Percentiles rank a stretch among this genome's conserved stretches.
These are phyloP conservation scores for Aspergillus sp. DNA, from an alignment of 2,329 filamentous ascomycete species.

Conservation along the genomic window DNA sequence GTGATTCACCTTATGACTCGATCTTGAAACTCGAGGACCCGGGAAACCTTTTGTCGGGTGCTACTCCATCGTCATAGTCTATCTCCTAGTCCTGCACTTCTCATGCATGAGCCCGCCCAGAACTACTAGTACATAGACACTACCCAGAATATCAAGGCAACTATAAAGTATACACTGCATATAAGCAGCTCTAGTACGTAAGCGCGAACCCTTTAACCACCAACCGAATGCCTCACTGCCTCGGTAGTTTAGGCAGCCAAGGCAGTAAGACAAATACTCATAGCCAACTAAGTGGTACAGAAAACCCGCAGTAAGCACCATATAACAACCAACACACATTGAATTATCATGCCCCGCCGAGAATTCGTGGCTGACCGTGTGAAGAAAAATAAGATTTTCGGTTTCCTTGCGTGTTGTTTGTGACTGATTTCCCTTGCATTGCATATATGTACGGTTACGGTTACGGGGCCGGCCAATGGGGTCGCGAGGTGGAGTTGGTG, in stretches of 20 bases:
- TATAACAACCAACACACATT: too few species aligned
- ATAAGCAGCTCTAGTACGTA: not conserved
- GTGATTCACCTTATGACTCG: not conserved
- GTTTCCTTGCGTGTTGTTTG: not conserved
- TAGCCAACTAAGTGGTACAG: too few species aligned
- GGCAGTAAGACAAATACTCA: too few species aligned
- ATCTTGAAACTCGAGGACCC: not conserved
- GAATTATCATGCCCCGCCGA: too few species aligned
- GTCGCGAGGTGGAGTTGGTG: not conserved
- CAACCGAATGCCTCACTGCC: too few species aligned
- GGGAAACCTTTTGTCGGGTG: not conserved
- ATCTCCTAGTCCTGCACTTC: not conserved
- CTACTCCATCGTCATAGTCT: too few species aligned
- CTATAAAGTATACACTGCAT: not conserved
- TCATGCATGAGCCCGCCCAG: not conserved
- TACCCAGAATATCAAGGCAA: not conserved
- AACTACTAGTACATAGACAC: not conserved
- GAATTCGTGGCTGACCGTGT: not conserved
- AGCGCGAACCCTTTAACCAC: not conserved
- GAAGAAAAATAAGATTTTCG: slow-evolving; percentile 1
- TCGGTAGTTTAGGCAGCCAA: too few species aligned
- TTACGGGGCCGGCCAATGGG: not conserved
- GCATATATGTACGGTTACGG: not conserved
- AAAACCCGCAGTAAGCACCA: not conserved
- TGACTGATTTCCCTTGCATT: not conserved